phyloP scores from a whole-genome alignment of 305 asterid species.

The Solanum aculeatissimum region DNA sequence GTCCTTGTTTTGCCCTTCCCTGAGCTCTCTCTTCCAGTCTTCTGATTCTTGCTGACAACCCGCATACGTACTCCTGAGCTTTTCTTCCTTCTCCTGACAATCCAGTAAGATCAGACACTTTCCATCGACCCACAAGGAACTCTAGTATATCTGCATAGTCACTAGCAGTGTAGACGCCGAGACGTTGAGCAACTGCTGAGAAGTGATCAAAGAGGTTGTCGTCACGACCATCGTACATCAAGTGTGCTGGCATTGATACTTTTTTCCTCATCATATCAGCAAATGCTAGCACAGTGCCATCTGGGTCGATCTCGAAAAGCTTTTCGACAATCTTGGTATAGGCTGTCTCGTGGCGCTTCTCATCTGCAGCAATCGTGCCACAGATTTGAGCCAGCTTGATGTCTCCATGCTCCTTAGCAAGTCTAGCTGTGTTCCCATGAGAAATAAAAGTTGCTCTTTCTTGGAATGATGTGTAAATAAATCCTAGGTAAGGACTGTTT shows the following conservation, averaged over 20 bases:
- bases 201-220: constrained; percentile 48
- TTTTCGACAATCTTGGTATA: constrained; percentile 55
- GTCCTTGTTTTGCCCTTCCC: constrained; percentile 34
- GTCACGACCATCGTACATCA: constrained; percentile 60
- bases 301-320: constrained; percentile 56
- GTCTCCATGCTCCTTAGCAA: constrained; percentile 48
- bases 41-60: constrained; percentile 48
- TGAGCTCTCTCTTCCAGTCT: constrained; percentile 56
- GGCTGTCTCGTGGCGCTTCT: constrained; percentile 63
- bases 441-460: constrained; percentile 58
- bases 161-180: constrained; percentile 46
- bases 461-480: constrained; percentile 63
- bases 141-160: constrained; percentile 64
- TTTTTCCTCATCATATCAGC: constrained; percentile 80
- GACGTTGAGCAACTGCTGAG: constrained; percentile 62
- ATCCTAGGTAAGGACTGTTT: constrained; percentile 55
- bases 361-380: constrained; percentile 49
- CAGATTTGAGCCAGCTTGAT: constrained; percentile 51
- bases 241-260: constrained; percentile 61
- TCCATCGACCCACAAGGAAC: constrained; percentile 52
- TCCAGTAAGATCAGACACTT: constrained; percentile 36
- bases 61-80: constrained; percentile 62
- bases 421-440: constrained; percentile 62
- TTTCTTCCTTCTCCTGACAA: constrained; percentile 38
- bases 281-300: constrained; percentile 47